Evolutionary conservation across 352 stramenopile genomes (phyloP).

Genomic region (Thalassiosira mediterranea): DNA sequence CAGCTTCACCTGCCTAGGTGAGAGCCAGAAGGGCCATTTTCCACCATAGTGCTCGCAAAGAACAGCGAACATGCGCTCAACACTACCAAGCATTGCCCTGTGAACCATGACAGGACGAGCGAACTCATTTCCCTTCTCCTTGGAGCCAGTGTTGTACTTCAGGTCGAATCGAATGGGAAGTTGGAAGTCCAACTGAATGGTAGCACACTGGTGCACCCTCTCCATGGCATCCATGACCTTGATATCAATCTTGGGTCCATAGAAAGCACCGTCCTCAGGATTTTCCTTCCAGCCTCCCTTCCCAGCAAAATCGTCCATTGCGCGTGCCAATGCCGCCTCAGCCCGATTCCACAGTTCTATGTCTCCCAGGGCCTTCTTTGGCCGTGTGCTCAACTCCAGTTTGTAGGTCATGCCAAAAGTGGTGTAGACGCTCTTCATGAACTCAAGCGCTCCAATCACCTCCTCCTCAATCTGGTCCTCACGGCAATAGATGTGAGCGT

Average conservation of each 20-base stretch:
- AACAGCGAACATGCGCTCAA: slow-evolving; percentile 98
- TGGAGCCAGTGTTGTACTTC: slow-evolving; percentile 78
- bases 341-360: slow-evolving; percentile 91
- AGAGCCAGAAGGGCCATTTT: slow-evolving; percentile 99
- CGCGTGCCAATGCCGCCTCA: slow-evolving; percentile 86
- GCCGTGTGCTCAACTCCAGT: slow-evolving; percentile 95
- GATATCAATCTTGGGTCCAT: slow-evolving; percentile 99
- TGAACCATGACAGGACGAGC: slow-evolving; percentile 98
- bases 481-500: slow-evolving; percentile 98
- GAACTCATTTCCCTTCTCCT: slow-evolving; percentile 84
- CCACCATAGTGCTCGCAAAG: slow-evolving; percentile 97
- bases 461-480: slow-evolving; percentile 93
- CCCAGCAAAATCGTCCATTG: slow-evolving; percentile 93
- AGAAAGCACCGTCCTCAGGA: slow-evolving; percentile 97
- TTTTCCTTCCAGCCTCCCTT: slow-evolving; percentile 96
- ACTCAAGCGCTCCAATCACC: slow-evolving; percentile 91
- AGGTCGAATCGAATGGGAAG: slow-evolving; percentile 98
- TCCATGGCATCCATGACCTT: slow-evolving; percentile 97
- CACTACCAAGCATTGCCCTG: slow-evolving; percentile 95
- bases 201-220: slow-evolving; percentile 97
- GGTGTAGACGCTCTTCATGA: slow-evolving; percentile 98
- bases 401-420: slow-evolving; percentile 98
- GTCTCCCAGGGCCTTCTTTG: slow-evolving; percentile 95
- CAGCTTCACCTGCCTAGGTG: slow-evolving; percentile 93
- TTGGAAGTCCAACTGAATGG: slow-evolving; percentile 98